phyloP scores from a whole-genome alignment of 148 eudicot species.

The Vaccinium darrowii region DNA sequence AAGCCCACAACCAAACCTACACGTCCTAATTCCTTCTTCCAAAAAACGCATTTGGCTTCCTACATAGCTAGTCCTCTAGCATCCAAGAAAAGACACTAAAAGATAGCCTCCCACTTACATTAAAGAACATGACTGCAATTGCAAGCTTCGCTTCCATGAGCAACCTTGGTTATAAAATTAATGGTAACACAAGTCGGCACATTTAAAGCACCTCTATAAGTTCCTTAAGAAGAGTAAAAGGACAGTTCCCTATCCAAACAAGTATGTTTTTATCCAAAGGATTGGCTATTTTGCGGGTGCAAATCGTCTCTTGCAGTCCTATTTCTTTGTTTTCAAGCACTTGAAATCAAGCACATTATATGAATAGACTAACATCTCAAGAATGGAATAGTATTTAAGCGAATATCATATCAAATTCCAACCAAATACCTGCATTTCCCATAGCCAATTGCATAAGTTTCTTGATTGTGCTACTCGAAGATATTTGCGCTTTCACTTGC shows the following conservation, averaged over 20 bases:
- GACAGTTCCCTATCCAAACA: background rate
- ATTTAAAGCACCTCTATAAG: background rate
- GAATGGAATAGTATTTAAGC: background rate
- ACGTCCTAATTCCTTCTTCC: too few species aligned
- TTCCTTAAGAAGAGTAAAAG: background rate
- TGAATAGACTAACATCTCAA: background rate
- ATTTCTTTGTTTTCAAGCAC: background rate
- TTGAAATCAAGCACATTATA: background rate
- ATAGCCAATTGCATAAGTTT: background rate
- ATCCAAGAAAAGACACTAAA: too few species aligned
- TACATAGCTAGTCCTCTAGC: too few species aligned
- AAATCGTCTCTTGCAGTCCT: background rate
- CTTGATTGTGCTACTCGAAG: background rate
- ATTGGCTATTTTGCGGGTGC: background rate
- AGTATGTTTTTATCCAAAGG: background rate
- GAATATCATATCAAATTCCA: background rate
- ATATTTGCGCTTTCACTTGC: too few species aligned
- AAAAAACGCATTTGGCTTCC: too few species aligned
- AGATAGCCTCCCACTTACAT: too few species aligned
- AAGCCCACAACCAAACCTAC: too few species aligned
- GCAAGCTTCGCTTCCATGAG: too few species aligned
- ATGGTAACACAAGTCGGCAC: background rate
- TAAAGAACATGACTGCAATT: too few species aligned
- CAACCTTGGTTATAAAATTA: too few species aligned
- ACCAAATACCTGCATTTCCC: background rate